Conservation (phyloP, 129 eudicot genomes). For the Chrysanthemum makinoi region DNA sequence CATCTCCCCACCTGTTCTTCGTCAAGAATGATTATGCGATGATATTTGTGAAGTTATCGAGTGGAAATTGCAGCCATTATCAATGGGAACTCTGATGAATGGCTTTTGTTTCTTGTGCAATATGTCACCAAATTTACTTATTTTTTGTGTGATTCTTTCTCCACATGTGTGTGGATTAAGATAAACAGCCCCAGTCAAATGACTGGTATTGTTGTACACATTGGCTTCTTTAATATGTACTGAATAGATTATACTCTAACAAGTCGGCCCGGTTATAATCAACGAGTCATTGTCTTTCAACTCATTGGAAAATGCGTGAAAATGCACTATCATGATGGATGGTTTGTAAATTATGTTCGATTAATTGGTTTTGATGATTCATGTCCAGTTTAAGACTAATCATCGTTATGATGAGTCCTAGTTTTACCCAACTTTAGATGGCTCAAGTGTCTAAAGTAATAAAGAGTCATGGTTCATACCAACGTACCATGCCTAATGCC, state of each 20-base stretch:
- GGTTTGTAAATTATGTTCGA: not conserved
- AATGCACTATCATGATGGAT: no score
- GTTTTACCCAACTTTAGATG: not conserved
- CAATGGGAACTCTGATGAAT: not conserved
- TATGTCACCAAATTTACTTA: not conserved
- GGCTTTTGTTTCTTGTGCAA: not conserved
- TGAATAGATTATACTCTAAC: conserved; percentile 16
- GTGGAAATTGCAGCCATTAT: not conserved
- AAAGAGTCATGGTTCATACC: no score
- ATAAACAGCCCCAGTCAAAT: conserved; percentile 22
- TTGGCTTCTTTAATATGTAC: conserved; percentile 23
- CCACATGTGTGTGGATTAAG: conserved; percentile 33
- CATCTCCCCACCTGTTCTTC: conserved; percentile 77
- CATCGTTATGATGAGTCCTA: not conserved
- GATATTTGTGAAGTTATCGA: not conserved
- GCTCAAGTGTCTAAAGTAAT: not conserved
- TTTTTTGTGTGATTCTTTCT: conserved; percentile 32
- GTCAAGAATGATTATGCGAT: conserved; percentile 32
- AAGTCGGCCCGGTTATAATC: conserved; percentile 8
- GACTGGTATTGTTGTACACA: conserved; percentile 26
- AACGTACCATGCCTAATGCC: not conserved
- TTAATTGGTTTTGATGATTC: not conserved
- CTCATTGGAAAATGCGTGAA: not conserved
- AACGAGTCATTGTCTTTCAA: not conserved
- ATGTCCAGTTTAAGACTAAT: not conserved